Conservation (phyloP, 1,284 basidiomycete genomes). For the Cystobasidium slooffiae region DNA sequence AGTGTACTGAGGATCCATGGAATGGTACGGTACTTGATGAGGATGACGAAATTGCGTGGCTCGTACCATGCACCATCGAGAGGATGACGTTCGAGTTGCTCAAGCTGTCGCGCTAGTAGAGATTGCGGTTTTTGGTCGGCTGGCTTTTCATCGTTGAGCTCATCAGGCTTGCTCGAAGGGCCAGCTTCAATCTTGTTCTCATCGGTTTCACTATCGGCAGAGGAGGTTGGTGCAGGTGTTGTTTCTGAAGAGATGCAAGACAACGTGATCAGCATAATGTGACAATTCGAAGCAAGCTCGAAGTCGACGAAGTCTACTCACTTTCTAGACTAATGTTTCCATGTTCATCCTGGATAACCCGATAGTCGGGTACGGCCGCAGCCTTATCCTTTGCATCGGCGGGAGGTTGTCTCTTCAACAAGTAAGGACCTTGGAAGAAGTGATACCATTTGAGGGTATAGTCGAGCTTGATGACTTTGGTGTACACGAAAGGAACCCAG, state of each 20-base stretch:
- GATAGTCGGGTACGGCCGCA: conserved; percentile 59
- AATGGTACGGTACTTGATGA: conserved; percentile 51
- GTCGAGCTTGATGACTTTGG: conserved; percentile 61
- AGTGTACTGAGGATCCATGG: conserved; percentile 25
- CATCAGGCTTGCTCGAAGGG: conserved; percentile 32
- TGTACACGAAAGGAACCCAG: conserved; percentile 62
- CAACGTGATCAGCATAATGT: no score
- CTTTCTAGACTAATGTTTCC: conserved; percentile 1
- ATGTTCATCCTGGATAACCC: conserved; percentile 45
- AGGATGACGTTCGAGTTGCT: conserved; percentile 23
- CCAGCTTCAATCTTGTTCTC: conserved; percentile 26
- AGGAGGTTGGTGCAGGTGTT: not conserved
- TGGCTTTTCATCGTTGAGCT: not conserved
- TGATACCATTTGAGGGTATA: conserved; percentile 56
- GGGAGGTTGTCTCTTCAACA: conserved; percentile 59
- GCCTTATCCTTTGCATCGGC: conserved; percentile 49
- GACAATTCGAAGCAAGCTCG: no score
- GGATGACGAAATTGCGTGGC: conserved; percentile 58
- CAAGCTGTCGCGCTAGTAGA: conserved; percentile 22
- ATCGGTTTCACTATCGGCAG: conserved; percentile 22
- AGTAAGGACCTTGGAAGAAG: conserved; percentile 61
- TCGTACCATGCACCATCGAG: conserved; percentile 35
- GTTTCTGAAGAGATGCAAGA: not conserved
- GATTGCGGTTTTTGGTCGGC: not conserved
- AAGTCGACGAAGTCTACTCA: not conserved